These are phyloP conservation scores for Musa itinerans DNA, from an alignment of 176 grass and related monocot species.

Conservation along the genomic window DNA sequence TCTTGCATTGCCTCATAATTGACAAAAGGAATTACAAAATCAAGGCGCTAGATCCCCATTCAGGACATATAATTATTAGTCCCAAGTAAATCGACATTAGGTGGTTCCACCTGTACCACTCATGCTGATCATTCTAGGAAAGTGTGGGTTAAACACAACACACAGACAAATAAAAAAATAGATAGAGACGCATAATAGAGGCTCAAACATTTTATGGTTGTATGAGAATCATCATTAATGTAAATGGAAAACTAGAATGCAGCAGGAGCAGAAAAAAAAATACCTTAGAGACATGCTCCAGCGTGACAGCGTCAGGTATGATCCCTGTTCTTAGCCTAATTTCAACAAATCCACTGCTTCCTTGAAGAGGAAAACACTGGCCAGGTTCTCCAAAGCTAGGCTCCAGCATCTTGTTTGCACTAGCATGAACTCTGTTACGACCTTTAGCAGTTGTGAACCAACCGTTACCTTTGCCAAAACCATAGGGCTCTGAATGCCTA, in stretches of 20 bases:
- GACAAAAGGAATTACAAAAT: no score
- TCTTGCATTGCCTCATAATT: no score
- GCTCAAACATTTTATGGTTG: not conserved
- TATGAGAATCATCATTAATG: not conserved
- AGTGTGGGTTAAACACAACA: no score
- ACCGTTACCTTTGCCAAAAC: constrained; percentile 17
- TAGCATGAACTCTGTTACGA: constrained; percentile 9
- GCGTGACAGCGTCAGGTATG: constrained; percentile 64
- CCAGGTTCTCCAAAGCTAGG: constrained; percentile 93
- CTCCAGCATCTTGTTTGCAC: constrained; percentile 60
- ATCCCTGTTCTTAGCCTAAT: constrained; percentile 61
- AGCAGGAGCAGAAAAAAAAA: not conserved
- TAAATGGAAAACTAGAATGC: not conserved
- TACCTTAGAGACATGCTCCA: constrained; percentile 90
- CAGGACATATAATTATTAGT: no score
- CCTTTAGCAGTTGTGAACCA: constrained; percentile 8
- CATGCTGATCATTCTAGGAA: no score
- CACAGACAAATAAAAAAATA: no score
- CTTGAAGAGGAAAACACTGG: constrained; percentile 69
- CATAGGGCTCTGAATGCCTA: constrained; percentile 49
- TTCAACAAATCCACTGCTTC: constrained; percentile 70
- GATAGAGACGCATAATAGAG: no score
- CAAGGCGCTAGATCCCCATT: no score
- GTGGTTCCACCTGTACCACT: not conserved
- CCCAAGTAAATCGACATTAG: not conserved